These are phyloP conservation scores for Diaporthe humulicola DNA, from an alignment of 2,329 filamentous ascomycete genomes.

Conservation along the genomic window DNA sequence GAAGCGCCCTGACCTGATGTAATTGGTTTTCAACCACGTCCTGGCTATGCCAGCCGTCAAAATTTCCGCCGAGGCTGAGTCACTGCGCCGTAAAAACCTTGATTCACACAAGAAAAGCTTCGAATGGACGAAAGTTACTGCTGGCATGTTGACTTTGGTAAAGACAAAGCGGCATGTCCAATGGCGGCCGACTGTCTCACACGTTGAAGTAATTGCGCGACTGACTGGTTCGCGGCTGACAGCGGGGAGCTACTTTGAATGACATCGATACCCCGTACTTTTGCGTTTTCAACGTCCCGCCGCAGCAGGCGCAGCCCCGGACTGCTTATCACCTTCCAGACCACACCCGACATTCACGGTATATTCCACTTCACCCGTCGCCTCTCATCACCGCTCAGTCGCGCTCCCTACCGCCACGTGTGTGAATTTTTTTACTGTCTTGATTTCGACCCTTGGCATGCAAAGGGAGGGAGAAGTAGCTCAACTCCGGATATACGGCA, in stretches of 20 bases:
- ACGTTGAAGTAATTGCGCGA: slow-evolving; percentile 9
- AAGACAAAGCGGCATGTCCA: background rate
- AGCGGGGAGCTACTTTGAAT: slow-evolving; percentile 22
- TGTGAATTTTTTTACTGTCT: background rate
- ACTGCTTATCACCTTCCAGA: slow-evolving; percentile 20
- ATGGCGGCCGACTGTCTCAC: slow-evolving; percentile 6
- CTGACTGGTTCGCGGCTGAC: slow-evolving; percentile 26
- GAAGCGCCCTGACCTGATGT: background rate
- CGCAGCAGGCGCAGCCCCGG: slow-evolving; percentile 15
- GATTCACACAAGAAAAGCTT: background rate
- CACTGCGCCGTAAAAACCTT: background rate
- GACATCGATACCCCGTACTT: slow-evolving; percentile 24
- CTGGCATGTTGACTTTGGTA: background rate
- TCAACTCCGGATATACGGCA: slow-evolving; percentile 19
- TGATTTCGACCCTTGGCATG: background rate
- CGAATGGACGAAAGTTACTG: background rate
- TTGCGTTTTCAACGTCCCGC: slow-evolving; percentile 12
- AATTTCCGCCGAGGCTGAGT: background rate
- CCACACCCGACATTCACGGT: background rate
- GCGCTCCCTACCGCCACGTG: slow-evolving; percentile 34
- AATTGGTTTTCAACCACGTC: background rate
- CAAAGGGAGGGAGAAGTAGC: background rate
- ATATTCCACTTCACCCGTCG: slow-evolving; percentile 1
- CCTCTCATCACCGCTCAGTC: slow-evolving; percentile 16
- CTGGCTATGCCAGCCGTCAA: background rate